Evolutionary conservation across 768 basidiomycete genomes (phyloP), one percentile per base, ranked within the genome.

Genomic region (Kwoniella sp.): DNA sequence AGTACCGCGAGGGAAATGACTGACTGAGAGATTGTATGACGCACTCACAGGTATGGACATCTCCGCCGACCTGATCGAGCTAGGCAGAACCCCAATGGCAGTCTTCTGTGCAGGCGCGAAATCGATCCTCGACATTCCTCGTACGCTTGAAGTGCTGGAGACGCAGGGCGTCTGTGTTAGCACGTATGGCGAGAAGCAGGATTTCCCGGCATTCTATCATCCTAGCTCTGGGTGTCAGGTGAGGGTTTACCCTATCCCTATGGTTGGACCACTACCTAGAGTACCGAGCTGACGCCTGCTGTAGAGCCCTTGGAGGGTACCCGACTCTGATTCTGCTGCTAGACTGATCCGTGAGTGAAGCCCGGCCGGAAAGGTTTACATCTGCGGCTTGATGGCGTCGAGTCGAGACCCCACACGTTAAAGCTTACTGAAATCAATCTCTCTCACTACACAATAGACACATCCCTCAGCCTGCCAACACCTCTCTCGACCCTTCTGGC

Each of bases 171-270:
- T 97, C 13, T 92, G 92, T 1, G 93, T 96, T 1, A 79, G 94
- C 3, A 86, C 91, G 0, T 94, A 90, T 71, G 87, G 87, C 0
- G 74, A 85, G 51, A 87, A 88, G 0, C 83, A 85, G 20, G 90
- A 93, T 71, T 98, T 98, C 71, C 96, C 96, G 1, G 96, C 94
- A 0, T 99, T 99, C 82, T 99, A 93, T 79, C 86, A 87, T 13
- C 89, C 90, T 20, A 83, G 83, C 56, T 93, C 92, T 68, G 95
- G 95, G 0, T 88, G 88, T 77, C 83, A 90, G 83, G 91, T 89
- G 65, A 66, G 81, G n/a, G 65, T 45, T 2, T 2, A 29, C 11
- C 9, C 23, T 17, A 28, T 29, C 17, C 20, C 4, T 30, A 12
- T 30, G 3, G 11, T 22, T 31, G 5, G 5, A 26, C 34, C 13